Base-by-base conservation (phyloP, 148 eudicot species). In the Arbutus unedo region DNA sequence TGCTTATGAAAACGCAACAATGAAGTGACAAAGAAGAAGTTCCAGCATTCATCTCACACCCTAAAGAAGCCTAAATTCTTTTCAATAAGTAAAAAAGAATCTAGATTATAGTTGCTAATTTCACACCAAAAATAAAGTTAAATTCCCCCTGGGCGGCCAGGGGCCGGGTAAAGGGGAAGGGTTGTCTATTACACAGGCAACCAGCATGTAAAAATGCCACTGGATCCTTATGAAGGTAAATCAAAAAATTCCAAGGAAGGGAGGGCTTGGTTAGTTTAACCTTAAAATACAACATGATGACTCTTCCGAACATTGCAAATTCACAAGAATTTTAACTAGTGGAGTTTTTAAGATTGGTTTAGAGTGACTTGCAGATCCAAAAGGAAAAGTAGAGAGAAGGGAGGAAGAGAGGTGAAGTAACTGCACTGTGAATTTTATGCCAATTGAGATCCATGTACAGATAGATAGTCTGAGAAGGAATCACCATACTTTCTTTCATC, bases 1-100 rank as follows among this genome's bases (percentile, higher is more conserved):
- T 16, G 13, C 23, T 44, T 19, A 73, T 8, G 10, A 41, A 71
- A 71, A 2, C 15, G 38, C 49, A 71, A 15, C 23, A 8, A 74
- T 74, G 55, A 15, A 47, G 77, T 31, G 77, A 73, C 54, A 71
- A 71, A 71, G 25, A 73, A 44, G 76, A 18, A 75, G 41, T 48
- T 48, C 21, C 13, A 74, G 56, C 78, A 8, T 75, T 75, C 56
- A 48, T 74, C n/a, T 44, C 21, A 9, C 18, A 74, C 13, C 44
- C 77, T 45, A 43, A 19, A 19, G 56, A n/a, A 75, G 53, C 25
- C 45, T 47, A 49, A 74, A 2, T 75, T 49, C 78, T 10, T 72
- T 43, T 75, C 4, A 16, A 75, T 10, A 10, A 49, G 41, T 75
- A 38, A 72, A 50, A 51, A 75, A 18, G 16, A n/a, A 48, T 11